Evolutionary conservation across 805 yeast genomes (phyloP), one percentile per base, ranked within the genome.

Genomic region (Spathaspora gorwiae): DNA sequence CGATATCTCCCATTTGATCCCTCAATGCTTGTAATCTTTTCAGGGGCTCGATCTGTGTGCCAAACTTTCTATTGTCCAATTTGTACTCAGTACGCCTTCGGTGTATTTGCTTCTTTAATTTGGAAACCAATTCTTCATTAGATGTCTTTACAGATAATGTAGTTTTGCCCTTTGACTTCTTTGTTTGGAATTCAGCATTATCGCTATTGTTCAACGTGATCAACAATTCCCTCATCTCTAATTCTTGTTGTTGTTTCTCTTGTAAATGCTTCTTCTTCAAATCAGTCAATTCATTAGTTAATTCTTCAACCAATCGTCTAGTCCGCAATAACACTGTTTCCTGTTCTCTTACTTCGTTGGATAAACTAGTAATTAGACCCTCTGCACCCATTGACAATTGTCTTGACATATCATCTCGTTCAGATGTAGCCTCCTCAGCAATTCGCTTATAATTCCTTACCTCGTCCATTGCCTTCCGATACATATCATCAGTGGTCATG

Each of bases 401-500:
- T 43, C 80, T 70, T 30, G 80, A 77, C 69, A 88, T 71, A 31
- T 78, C 81, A 59, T 79, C 80, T 47, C 81, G 63, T 55, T 83
- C 89, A 2, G 80, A 79, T 14, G 66, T 62, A 12, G 82, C 81
- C 47, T 73, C 75, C 48, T 80, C 84, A 2, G 83, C 77, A 35
- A 68, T 70, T 46, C 61, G 66, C 5, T 74, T 69, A 35, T 82
- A 74, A 38, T 73, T 78, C 54, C 75, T 74, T 33, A 82, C 72
- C 44, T 78, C 89, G 19, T 57, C 62, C 36, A 65, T 47, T 5
- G 96, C 95, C 48, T 85, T 75, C 43, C 81, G 73, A 10, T 95
- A 95, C 65, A 84, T 83, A 44, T 88, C 95, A 60, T 92, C 97
- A 0, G 96, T 87, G 53, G 83, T 82, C 57, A 90, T 72, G 26